Evolutionary conservation across 805 yeast species (phyloP).

Genomic region (Phaffomyces thermotolerans): DNA sequence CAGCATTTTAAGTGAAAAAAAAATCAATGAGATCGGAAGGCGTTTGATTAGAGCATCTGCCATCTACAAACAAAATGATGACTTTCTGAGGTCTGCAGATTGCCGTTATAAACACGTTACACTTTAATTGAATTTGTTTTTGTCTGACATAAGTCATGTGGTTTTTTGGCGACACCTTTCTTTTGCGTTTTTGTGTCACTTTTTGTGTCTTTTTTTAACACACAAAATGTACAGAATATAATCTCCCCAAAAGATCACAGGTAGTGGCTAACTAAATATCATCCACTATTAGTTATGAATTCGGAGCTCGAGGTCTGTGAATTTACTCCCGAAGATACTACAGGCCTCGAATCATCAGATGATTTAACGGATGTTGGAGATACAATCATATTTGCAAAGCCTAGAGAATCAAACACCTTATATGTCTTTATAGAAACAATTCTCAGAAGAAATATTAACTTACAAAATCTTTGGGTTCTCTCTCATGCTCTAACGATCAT

Average conservation of each 20-base stretch:
- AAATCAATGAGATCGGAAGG: too few relatives aligned
- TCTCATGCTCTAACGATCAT: constrained; percentile 19
- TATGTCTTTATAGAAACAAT: neutral
- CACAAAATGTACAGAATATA: neutral
- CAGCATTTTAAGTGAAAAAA: too few relatives aligned
- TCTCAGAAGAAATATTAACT: constrained; percentile 5
- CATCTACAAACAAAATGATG: too few relatives aligned
- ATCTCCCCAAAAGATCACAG: neutral
- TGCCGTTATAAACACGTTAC: too few relatives aligned
- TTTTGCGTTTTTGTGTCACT: constrained; percentile 1
- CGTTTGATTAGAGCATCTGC: too few relatives aligned
- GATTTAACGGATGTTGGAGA: neutral
- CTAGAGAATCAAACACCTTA: too few relatives aligned
- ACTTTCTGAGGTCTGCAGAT: too few relatives aligned
- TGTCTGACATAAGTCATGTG: neutral
- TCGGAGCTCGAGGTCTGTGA: too few relatives aligned
- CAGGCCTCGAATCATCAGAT: neutral
- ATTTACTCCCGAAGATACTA: too few relatives aligned
- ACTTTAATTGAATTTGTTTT: too few relatives aligned
- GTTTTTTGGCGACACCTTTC: neutral
- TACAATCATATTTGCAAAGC: neutral
- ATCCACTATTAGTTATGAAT: too few relatives aligned
- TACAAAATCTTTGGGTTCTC: constrained; percentile 20
- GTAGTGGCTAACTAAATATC: neutral
- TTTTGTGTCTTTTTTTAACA: neutral